These are phyloP conservation scores for Eucalyptus viminalis DNA, from an alignment of 345 rosid genomes.

Conservation along the genomic window DNA sequence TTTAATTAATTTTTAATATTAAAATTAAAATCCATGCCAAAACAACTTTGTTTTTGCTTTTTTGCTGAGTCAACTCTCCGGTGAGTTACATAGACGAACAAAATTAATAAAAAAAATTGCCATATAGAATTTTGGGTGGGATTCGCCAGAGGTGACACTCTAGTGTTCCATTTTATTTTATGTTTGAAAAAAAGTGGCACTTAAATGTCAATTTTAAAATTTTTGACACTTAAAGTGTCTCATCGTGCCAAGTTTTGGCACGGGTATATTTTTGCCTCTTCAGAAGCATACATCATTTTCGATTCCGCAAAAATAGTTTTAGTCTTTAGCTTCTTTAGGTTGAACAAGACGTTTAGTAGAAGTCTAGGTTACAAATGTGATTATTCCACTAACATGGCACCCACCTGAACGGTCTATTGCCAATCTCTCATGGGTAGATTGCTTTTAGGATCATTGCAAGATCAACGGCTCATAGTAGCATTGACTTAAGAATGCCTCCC, in stretches of 20 bases:
- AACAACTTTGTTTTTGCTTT: too few species aligned
- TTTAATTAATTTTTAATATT: too few species aligned
- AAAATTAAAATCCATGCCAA: too few species aligned
- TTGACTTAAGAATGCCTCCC: background rate
- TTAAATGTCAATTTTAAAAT: too few species aligned
- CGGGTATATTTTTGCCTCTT: too few species aligned
- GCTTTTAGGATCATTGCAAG: background rate
- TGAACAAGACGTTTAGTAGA: background rate
- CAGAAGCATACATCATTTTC: background rate
- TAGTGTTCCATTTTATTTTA: too few species aligned
- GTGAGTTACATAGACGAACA: too few species aligned
- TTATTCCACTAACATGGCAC: background rate
- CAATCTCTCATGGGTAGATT: background rate
- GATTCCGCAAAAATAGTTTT: background rate
- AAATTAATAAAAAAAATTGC: too few species aligned
- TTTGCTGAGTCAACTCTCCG: fast-evolving
- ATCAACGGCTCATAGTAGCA: background rate
- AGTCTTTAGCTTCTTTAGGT: background rate
- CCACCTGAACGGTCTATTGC: background rate
- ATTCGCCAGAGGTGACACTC: fast-evolving
- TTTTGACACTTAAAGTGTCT: too few species aligned
- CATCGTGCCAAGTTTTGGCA: too few species aligned
- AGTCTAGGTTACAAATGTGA: background rate
- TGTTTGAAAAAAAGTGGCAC: too few species aligned
- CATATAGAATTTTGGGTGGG: fast-evolving